phyloP scores from a whole-genome alignment of 2,329 filamentous ascomycete genomes.

The Fusarium sp. region DNA sequence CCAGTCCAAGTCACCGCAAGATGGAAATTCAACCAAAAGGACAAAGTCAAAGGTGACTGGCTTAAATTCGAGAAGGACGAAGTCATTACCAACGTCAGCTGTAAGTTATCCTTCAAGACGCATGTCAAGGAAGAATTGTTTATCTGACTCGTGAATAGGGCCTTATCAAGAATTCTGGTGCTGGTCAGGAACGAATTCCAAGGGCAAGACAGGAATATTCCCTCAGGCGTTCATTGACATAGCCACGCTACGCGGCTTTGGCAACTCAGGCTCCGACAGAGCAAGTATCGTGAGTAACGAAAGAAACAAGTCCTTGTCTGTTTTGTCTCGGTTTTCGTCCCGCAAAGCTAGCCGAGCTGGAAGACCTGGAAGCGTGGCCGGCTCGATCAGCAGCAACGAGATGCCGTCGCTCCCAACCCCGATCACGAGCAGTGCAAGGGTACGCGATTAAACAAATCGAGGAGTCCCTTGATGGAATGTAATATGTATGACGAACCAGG shows the following conservation, averaged over 20 bases:
- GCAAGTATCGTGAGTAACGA: conserved; percentile 51
- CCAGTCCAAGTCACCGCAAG: conserved; percentile 61
- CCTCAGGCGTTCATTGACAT: conserved; percentile 62
- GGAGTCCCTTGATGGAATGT: neutral
- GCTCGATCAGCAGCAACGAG: conserved; percentile 50
- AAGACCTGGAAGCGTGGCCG: conserved; percentile 50
- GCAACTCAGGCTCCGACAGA: conserved; percentile 44
- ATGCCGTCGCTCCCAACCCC: conserved; percentile 37
- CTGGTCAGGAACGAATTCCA: conserved; percentile 65
- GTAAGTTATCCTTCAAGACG: conserved; percentile 51
- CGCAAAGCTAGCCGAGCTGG: conserved; percentile 46
- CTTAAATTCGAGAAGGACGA: conserved; percentile 75
- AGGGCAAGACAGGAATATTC: conserved; percentile 66
- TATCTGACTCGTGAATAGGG: conserved; percentile 50
- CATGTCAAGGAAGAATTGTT: neutral
- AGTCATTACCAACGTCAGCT: conserved; percentile 72
- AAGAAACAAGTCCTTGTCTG: conserved; percentile 49
- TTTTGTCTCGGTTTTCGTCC: conserved; percentile 52
- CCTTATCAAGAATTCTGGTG: conserved; percentile 64
- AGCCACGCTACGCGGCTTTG: conserved; percentile 56
- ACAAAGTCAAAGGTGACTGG: conserved; percentile 58
- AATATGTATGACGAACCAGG: conserved; percentile 14
- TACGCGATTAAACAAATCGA: neutral
- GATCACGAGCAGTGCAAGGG: conserved; percentile 17
- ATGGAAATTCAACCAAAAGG: conserved; percentile 66